These are phyloP conservation scores for Cladophialophora chaetospira DNA, from an alignment of 2,329 filamentous ascomycete species.

Conservation along the genomic window DNA sequence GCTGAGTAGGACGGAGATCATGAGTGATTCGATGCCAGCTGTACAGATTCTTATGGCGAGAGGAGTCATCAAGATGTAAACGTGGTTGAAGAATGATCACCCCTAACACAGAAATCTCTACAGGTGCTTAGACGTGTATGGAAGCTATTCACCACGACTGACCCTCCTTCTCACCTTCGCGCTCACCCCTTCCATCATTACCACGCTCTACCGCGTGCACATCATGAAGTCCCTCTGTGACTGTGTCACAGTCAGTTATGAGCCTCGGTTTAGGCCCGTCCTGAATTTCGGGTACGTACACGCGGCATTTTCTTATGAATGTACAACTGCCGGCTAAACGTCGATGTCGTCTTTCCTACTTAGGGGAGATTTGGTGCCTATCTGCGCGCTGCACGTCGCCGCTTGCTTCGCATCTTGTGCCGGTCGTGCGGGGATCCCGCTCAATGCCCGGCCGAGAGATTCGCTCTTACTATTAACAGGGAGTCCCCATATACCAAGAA, in stretches of 20 bases:
- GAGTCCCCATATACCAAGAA: conserved; percentile 3
- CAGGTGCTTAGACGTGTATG: too few relatives aligned
- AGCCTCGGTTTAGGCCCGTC: neutral
- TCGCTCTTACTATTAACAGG: neutral
- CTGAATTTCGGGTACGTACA: neutral
- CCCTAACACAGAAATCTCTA: too few relatives aligned
- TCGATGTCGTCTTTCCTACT: neutral
- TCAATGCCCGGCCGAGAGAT: neutral
- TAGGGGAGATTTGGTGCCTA: neutral
- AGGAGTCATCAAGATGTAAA: conserved; percentile 20
- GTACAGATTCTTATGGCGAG: conserved; percentile 29
- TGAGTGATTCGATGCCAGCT: conserved; percentile 25
- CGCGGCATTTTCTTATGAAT: conserved; percentile 6
- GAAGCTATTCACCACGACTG: neutral
- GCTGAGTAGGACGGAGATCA: conserved; percentile 23
- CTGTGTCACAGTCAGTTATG: conserved; percentile 1
- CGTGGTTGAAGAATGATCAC: too few relatives aligned
- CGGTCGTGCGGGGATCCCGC: conserved; percentile 10
- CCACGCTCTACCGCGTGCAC: neutral
- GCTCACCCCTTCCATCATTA: neutral
- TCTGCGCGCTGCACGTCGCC: neutral
- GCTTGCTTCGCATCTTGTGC: conserved; percentile 1
- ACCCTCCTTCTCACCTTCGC: neutral
- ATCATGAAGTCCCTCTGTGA: neutral
- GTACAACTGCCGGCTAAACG: conserved; percentile 6